Conservation (phyloP, 1,284 basidiomycete genomes). For the Trichosporon coremiiforme region DNA sequence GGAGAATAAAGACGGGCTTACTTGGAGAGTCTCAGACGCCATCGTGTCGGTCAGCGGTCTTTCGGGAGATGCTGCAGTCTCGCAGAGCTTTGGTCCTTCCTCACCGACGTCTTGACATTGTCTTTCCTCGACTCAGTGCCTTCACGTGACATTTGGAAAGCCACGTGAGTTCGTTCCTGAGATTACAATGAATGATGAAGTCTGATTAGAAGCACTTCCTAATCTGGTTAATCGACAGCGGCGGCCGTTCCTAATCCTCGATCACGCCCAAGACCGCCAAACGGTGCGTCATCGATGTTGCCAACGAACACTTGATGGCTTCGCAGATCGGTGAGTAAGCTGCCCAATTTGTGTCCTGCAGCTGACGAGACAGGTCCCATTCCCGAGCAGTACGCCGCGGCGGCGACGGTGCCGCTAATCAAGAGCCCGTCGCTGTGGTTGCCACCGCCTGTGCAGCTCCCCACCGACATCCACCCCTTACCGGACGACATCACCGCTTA, state of each 20-base stretch:
- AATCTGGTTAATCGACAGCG: not conserved
- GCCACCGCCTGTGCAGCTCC: slow-evolving; percentile 74
- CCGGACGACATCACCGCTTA: slow-evolving; percentile 85
- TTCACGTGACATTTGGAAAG: not conserved
- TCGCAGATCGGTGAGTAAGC: slow-evolving; percentile 32
- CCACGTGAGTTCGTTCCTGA: not conserved
- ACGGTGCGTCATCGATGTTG: slow-evolving; percentile 13
- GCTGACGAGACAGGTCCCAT: slow-evolving; percentile 44
- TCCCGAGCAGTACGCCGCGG: slow-evolving; percentile 69
- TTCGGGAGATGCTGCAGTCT: slow-evolving; percentile 4
- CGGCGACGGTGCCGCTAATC: slow-evolving; percentile 75
- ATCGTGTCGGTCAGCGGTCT: slow-evolving; percentile 16
- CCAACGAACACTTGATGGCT: slow-evolving; percentile 16
- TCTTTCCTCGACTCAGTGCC: slow-evolving; percentile 19
- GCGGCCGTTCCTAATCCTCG: not conserved
- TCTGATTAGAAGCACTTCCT: not conserved
- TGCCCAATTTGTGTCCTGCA: not conserved
- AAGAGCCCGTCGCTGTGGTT: slow-evolving; percentile 87
- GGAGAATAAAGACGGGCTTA: not conserved
- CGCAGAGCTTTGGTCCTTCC: slow-evolving; percentile 5
- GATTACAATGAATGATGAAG: not conserved
- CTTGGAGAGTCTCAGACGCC: slow-evolving; percentile 24
- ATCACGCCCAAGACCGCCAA: not conserved
- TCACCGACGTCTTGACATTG: slow-evolving; percentile 24
- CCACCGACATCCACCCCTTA: slow-evolving; percentile 85